These are phyloP conservation scores for Backusella parvicylindrica DNA, from an alignment of 192 early-diverging fungal species.

Conservation along the genomic window DNA sequence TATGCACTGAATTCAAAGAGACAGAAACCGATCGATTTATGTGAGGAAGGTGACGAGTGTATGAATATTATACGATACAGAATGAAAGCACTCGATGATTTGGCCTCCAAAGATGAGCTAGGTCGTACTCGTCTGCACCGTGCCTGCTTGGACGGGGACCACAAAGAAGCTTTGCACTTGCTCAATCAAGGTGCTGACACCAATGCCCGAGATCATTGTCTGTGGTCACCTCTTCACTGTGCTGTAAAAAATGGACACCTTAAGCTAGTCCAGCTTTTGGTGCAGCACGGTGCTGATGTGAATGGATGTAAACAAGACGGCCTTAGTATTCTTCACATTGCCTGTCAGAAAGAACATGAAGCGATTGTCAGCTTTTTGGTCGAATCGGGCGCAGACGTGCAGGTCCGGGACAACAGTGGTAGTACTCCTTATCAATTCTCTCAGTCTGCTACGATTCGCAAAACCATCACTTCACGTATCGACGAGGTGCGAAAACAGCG, in stretches of 20 bases:
- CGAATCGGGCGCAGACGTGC: conserved; percentile 45
- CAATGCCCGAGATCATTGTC: conserved; percentile 60
- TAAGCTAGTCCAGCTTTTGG: conserved; percentile 38
- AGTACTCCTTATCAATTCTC: conserved; percentile 51
- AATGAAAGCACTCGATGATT: conserved; percentile 31
- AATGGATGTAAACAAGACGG: conserved; percentile 52
- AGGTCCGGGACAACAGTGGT: conserved; percentile 44
- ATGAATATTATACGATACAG: conserved; percentile 29
- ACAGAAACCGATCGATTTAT: conserved; percentile 39
- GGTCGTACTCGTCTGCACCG: conserved; percentile 50
- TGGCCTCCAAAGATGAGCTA: conserved; percentile 38
- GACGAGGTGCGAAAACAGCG: conserved; percentile 27
- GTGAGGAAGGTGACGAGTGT: conserved; percentile 42
- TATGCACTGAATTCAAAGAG: conserved; percentile 44
- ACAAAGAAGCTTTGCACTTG: conserved; percentile 41
- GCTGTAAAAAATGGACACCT: conserved; percentile 45
- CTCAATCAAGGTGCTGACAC: conserved; percentile 65
- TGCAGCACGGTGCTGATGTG: conserved; percentile 57
- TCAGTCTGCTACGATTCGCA: conserved; percentile 10
- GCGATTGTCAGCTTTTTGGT: conserved; percentile 43
- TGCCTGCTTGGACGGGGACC: conserved; percentile 48
- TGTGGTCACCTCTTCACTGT: conserved; percentile 61
- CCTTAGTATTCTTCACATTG: conserved; percentile 60
- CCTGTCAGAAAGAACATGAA: conserved; percentile 53
- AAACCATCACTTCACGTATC: conserved; percentile 10